phyloP scores from a whole-genome alignment of 768 basidiomycete species.

The Termitomyces sp. region DNA sequence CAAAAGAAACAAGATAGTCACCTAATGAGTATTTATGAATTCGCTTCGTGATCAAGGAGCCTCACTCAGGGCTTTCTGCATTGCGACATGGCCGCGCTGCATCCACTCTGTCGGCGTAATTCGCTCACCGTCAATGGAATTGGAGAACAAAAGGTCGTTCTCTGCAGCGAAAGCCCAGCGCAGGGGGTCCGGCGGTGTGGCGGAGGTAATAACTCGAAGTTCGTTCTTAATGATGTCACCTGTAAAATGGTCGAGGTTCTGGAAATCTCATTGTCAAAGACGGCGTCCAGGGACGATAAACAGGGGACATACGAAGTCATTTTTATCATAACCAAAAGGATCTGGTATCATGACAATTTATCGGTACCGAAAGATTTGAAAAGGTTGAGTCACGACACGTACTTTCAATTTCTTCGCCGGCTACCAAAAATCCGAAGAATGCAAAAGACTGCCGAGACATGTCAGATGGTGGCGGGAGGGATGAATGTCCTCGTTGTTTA shows the following conservation, averaged over 20 bases:
- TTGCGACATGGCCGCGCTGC: constrained; percentile 39
- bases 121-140: constrained; percentile 34
- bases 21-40: neutral
- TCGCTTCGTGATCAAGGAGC: constrained; percentile 10
- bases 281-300: constrained; percentile 1
- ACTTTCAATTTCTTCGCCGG: constrained; percentile 78
- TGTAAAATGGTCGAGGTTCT: constrained; percentile 73
- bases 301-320: constrained; percentile 51
- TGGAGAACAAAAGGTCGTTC: constrained; percentile 55
- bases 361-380: constrained; percentile 2
- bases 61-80: constrained; percentile 37
- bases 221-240: constrained; percentile 69
- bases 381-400: constrained; percentile 21
- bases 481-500: constrained; percentile 23
- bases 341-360: constrained; percentile 24
- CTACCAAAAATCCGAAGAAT: constrained; percentile 73
- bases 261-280: neutral
- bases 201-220: constrained; percentile 58
- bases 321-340: constrained; percentile 66
- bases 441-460: constrained; percentile 47
- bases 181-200: constrained; percentile 53
- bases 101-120: constrained; percentile 58
- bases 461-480: constrained; percentile 1
- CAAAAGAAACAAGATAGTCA: neutral
- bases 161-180: constrained; percentile 59